Evolutionary conservation across 352 stramenopile species (phyloP), one percentile per base, ranked within the genome.

Genomic region (Phytophthora agathidicida): DNA sequence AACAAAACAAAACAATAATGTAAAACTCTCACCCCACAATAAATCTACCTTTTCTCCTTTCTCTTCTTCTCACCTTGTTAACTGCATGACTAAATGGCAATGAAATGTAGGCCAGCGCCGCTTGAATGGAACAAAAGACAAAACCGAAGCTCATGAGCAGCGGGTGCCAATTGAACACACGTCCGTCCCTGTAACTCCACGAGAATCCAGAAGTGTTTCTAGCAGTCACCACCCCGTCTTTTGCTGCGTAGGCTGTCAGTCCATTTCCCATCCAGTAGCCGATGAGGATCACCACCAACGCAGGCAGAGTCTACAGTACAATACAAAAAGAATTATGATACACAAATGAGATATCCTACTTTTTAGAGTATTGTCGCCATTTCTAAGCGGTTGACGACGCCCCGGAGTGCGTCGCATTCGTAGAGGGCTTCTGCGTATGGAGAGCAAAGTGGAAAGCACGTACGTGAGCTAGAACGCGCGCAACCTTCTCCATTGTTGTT

Each of bases 91-190:
- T 73, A 33, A 89, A 91, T 6, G 83, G 83, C 43, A 91, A 41
- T 8, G 79, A 85, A 23, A 83, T 76, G 71, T 93, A 93, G 36
- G 55, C 77, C 16, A 93, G 60, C 24, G 79, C 79, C 5, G 83
- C 77, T 43, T 91, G 72, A 9, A 74, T 77, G 7, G 77, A 89
- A 74, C 80, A 94, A 28, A 94, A 85, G 39, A 95, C 64, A 28
- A 96, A 86, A 27, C 86, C 87, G 37, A 94, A 72, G 36, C 75
- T 86, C 87, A 95, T 95, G 72, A 96, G 73, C 43, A 93, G 44
- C 41, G 87, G 87, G 64, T 96, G 87, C 86, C 87, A 96, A 48
- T 93, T 93, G 66, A 96, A 96, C 39, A 96, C 83, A 22, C 59
- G 68, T 10, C 51, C 70, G 50, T 93, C 82, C 19, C 71, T 75